Evolutionary conservation across 306 rosid species (phyloP).

Genomic region (Rosa rugosa): DNA sequence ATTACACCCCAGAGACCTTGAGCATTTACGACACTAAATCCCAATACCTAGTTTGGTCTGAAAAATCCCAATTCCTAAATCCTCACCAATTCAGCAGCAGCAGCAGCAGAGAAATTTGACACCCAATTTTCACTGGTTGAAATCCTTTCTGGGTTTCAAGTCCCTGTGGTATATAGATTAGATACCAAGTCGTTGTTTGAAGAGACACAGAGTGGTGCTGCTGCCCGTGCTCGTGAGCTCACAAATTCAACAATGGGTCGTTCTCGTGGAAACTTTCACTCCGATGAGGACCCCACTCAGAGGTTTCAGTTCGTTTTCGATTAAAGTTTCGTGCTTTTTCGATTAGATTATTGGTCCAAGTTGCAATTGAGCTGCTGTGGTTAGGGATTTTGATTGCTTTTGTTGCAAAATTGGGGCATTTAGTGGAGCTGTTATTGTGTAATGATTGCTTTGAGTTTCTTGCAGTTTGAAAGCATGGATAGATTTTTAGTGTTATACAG

Average conservation of each 20-base stretch:
- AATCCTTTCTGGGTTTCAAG: not conserved
- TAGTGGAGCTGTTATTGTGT: not conserved
- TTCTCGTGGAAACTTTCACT: constrained; percentile 87
- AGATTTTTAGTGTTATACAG: not conserved
- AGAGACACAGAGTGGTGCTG: no score
- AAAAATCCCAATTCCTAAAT: not conserved
- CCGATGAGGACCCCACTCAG: constrained; percentile 86
- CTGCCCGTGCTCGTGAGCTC: constrained; percentile 19
- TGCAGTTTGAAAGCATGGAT: not conserved
- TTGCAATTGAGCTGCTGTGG: constrained; percentile 5
- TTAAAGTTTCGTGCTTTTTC: not conserved
- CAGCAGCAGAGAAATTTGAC: no score
- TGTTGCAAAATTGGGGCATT: constrained; percentile 10
- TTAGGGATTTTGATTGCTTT: constrained; percentile 15
- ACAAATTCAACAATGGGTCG: constrained; percentile 79
- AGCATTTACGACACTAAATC: not conserved
- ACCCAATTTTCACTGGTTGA: not conserved
- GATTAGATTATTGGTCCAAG: not conserved
- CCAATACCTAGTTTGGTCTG: not conserved
- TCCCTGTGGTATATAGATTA: not conserved
- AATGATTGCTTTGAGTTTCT: constrained; percentile 6
- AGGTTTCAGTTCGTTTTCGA: constrained; percentile 43
- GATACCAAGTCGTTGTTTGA: not conserved
- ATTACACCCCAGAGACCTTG: not conserved
- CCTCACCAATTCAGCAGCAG: not conserved